These are phyloP conservation scores for Colletotrichum godetiae DNA, from an alignment of 2,329 filamentous ascomycete species.

Conservation along the genomic window DNA sequence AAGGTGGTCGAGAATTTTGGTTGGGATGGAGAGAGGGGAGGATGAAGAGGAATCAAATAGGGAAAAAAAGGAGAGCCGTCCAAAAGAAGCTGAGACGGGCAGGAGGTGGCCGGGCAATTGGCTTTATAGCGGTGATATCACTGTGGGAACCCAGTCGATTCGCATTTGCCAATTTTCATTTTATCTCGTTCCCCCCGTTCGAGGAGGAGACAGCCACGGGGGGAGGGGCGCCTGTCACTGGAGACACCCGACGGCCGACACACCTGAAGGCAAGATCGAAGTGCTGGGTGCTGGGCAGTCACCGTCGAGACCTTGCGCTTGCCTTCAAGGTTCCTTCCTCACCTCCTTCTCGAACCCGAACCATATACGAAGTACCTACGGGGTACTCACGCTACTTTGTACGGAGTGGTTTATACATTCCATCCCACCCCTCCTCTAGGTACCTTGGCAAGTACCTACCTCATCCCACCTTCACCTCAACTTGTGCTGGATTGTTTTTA, in stretches of 20 bases:
- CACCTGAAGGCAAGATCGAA: background rate
- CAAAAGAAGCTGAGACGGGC: background rate
- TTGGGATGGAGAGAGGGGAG: background rate
- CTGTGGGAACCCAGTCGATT: slow-evolving; percentile 34
- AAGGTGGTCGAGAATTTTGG: slow-evolving; percentile 12
- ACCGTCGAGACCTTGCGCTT: background rate
- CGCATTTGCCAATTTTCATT: slow-evolving; percentile 37
- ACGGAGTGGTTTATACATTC: background rate
- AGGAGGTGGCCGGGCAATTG: slow-evolving; percentile 27
- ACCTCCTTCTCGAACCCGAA: background rate
- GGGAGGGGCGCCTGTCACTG: slow-evolving; percentile 7
- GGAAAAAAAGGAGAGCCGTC: slow-evolving; percentile 11
- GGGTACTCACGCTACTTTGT: too few species aligned
- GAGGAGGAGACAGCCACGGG: background rate
- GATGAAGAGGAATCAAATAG: background rate
- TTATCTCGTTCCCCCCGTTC: slow-evolving; percentile 31
- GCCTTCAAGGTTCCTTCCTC: background rate
- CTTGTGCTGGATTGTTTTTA: background rate
- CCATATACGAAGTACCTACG: background rate
- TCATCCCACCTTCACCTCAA: background rate
- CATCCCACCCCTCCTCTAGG: background rate
- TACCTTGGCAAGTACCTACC: background rate
- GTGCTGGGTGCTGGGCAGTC: background rate
- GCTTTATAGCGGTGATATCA: slow-evolving; percentile 37
- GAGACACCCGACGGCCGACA: background rate